phyloP scores from a whole-genome alignment of 1,139 yeast genomes.

The Yamadazyma epiphylla region DNA sequence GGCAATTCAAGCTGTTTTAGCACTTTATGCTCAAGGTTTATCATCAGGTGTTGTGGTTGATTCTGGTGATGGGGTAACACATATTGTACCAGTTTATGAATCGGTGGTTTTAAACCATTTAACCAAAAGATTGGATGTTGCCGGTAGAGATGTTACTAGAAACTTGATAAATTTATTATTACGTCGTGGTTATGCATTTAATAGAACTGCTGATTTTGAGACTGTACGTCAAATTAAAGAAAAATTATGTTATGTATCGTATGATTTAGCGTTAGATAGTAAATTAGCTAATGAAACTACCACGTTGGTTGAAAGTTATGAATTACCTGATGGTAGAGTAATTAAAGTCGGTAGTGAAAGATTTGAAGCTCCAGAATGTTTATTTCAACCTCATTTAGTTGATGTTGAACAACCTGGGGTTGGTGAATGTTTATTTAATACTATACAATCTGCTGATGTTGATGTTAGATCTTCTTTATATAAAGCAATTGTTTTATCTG shows the following conservation, averaged over 20 bases:
- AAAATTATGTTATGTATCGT: conserved; percentile 90
- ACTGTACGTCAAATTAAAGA: conserved; percentile 98
- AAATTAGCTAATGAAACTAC: conserved; percentile 92
- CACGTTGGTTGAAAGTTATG: conserved; percentile 84
- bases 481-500: conserved; percentile 90
- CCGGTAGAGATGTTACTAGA: conserved; percentile 97
- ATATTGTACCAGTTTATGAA: conserved; percentile 96
- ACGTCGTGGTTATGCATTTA: conserved; percentile 96
- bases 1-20: conserved; percentile 96
- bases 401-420: conserved; percentile 97
- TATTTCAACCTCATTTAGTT: conserved; percentile 95
- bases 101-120: conserved; percentile 91
- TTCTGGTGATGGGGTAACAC: conserved; percentile 87
- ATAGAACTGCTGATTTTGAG: conserved; percentile 97
- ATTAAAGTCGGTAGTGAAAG: conserved; percentile 94
- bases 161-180: conserved; percentile 84
- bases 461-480: conserved; percentile 86
- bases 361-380: conserved; percentile 97
- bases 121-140: conserved; percentile 90
- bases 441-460: conserved; percentile 91
- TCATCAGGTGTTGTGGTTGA: conserved; percentile 99
- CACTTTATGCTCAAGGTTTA: conserved; percentile 94
- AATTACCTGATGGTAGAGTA: conserved; percentile 93
- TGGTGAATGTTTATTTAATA: conserved; percentile 87
- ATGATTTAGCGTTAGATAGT: conserved; percentile 86